phyloP scores from a whole-genome alignment of 2,329 filamentous ascomycete genomes.

The Aureobasidium subglaciale region DNA sequence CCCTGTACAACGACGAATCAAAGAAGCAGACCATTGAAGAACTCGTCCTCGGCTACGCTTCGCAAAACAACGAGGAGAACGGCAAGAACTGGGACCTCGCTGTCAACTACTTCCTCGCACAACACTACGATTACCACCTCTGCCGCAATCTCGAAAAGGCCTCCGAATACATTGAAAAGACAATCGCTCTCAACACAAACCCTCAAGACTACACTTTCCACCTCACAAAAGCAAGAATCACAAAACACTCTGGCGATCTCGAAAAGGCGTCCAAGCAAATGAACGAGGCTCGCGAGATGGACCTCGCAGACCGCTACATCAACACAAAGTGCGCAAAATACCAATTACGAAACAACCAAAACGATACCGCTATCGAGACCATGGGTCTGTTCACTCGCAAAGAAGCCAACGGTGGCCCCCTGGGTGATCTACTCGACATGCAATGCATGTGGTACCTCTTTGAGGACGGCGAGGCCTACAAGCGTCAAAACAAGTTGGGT shows the following conservation, averaged over 20 bases:
- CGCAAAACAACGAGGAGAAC: slow-evolving; percentile 44
- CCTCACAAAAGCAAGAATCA: slow-evolving; percentile 92
- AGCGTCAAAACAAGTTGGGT: slow-evolving; percentile 72
- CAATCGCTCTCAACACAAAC: slow-evolving; percentile 69
- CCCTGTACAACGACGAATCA: slow-evolving; percentile 69
- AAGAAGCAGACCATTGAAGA: slow-evolving; percentile 74
- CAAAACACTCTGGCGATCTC: slow-evolving; percentile 79
- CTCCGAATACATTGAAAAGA: slow-evolving; percentile 72
- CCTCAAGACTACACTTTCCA: slow-evolving; percentile 87
- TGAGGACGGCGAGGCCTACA: slow-evolving; percentile 86
- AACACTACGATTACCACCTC: slow-evolving; percentile 90
- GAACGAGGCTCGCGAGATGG: slow-evolving; percentile 77
- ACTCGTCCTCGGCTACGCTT: slow-evolving; percentile 70
- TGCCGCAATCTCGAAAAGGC: slow-evolving; percentile 81
- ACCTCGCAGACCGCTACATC: slow-evolving; percentile 90
- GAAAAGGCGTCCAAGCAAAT: slow-evolving; percentile 77
- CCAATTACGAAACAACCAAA: slow-evolving; percentile 85
- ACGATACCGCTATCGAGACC: slow-evolving; percentile 75
- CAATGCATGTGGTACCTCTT: slow-evolving; percentile 96
- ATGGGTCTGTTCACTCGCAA: slow-evolving; percentile 92
- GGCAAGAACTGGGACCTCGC: slow-evolving; percentile 61
- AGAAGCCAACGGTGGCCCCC: slow-evolving; percentile 77
- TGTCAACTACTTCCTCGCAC: slow-evolving; percentile 85
- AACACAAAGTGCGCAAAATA: slow-evolving; percentile 98
- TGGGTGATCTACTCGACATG: slow-evolving; percentile 93